A percentile compares a stretch with the other conserved stretches of the same genome.
Conservation (phyloP, 257 asterid genomes). For the Rhazya stricta region DNA sequence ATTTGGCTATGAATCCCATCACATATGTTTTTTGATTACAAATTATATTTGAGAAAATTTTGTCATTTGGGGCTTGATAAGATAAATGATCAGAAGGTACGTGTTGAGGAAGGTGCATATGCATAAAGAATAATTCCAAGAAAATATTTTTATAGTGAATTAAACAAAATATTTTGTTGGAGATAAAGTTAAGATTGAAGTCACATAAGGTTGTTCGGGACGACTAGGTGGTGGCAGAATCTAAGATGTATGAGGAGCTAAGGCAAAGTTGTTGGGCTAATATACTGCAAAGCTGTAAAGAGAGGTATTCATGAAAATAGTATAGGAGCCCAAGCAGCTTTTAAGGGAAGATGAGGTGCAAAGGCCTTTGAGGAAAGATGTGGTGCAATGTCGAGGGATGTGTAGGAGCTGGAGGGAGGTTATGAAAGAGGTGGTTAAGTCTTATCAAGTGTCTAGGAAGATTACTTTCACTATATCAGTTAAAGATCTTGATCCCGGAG, state of each 20-base stretch:
- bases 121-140: background rate
- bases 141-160: conserved; percentile 8
- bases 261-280: conserved; percentile 53
- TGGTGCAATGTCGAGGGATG: conserved; percentile 84
- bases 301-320: conserved; percentile 61
- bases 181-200: conserved; percentile 68
- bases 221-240: conserved; percentile 52
- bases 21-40: background rate
- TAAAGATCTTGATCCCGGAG: conserved; percentile 89
- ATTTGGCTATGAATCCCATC: background rate
- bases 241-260: conserved; percentile 14
- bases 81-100: background rate
- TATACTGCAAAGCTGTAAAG: conserved; percentile 74
- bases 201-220: conserved; percentile 71
- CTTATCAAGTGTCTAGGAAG: conserved; percentile 66
- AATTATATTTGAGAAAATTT: background rate
- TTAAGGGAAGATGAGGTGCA: conserved; percentile 39
- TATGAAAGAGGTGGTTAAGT: conserved; percentile 65
- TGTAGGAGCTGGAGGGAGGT: conserved; percentile 83
- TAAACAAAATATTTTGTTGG: conserved; percentile 8
- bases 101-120: background rate
- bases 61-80: background rate
- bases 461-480: conserved; percentile 76
- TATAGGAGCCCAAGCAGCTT: conserved; percentile 9
- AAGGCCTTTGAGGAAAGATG: conserved; percentile 78